A percentile compares a stretch with the other conserved stretches of the same genome.
phyloP scores from a whole-genome alignment of 1,284 basidiomycete genomes.

The Rhodotorula sp. region DNA sequence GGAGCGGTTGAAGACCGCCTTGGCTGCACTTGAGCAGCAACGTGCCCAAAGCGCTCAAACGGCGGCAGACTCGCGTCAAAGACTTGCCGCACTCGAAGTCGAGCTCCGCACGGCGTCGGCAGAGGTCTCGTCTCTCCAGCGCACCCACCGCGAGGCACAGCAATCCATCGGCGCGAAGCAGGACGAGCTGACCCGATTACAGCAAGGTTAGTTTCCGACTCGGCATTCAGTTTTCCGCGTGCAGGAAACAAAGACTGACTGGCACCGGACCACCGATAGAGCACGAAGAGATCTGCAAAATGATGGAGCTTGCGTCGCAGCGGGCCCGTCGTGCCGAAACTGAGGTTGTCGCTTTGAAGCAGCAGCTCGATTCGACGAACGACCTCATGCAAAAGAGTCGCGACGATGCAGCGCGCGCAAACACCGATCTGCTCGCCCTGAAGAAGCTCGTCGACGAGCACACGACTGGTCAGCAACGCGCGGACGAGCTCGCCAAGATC shows the following conservation, averaged over 20 bases:
- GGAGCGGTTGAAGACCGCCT: slow-evolving; percentile 65
- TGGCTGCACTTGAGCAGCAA: slow-evolving; percentile 79
- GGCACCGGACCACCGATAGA: neutral
- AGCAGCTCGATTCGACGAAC: slow-evolving; percentile 41
- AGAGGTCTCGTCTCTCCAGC: slow-evolving; percentile 56
- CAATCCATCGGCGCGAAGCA: slow-evolving; percentile 57
- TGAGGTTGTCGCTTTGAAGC: slow-evolving; percentile 32
- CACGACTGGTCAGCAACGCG: slow-evolving; percentile 28
- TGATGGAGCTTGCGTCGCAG: neutral
- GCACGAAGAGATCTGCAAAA: neutral
- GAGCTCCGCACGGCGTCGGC: slow-evolving; percentile 62
- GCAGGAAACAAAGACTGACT: neutral
- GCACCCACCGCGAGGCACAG: slow-evolving; percentile 58
- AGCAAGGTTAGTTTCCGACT: slow-evolving; percentile 48
- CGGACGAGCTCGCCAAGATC: slow-evolving; percentile 26
- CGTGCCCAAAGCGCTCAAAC: slow-evolving; percentile 74
- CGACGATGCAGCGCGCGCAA: slow-evolving; percentile 8
- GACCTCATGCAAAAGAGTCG: slow-evolving; percentile 26
- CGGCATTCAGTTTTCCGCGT: neutral
- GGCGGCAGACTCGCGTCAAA: slow-evolving; percentile 64
- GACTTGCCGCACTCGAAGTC: slow-evolving; percentile 61
- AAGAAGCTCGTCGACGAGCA: slow-evolving; percentile 37
- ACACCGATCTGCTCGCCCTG: slow-evolving; percentile 22
- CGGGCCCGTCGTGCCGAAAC: slow-evolving; percentile 17
- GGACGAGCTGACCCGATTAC: slow-evolving; percentile 53